Base-by-base conservation (phyloP, 371 early-diverging fungal species). In the Mortierella sp. region DNA sequence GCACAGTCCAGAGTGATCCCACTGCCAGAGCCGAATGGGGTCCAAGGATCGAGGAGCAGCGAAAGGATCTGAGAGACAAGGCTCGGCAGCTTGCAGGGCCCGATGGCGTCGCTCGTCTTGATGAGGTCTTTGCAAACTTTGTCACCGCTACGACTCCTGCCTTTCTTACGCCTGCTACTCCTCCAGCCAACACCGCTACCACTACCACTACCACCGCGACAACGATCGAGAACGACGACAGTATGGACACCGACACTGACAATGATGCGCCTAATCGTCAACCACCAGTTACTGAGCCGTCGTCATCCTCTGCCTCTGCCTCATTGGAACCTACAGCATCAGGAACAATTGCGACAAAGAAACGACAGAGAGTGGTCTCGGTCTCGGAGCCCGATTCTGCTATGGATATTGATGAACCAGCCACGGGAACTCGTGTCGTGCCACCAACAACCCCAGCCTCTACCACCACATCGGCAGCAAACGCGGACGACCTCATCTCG, bases 21-120 rank as follows among this genome's bases (percentile, higher is more conserved):
- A 37, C 66, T 7, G 70, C 79, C 1, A 47, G 72, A 22, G 7
- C 47, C 3, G 79, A 82, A 50, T 82, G 83, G 83, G 71, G 72
- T 22, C 83, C 73, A 10, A 55, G 78, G 61, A 75, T 82, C 45
- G 83, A 82, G 61, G 83, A 74, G 39, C 78, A 75, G 55, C 68
- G 83, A 14, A 24, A 45, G 10, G 83, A 82, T 58, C 64, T 82
- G 5, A 45, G 73, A 53, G 73, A 64, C 19, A 82, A 82, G 65
- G 83, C 83, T 11, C 66, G 61, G 0, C 74, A 82, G 61, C 34
- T 82, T 40, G 83, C 72, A 29, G 83, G 83, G 13, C 52, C 72
- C 8, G 70, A 71, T n/a, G 83, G 78, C 6, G 70, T 68, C 9
- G 66, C 64, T 9, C 64, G 55, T 1, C 26, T 82, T 34, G 75